Percentiles rank a stretch among this genome's conserved stretches.
These are phyloP conservation scores for Colletotrichum lini DNA, from an alignment of 2,329 filamentous ascomycete species.

Conservation along the genomic window DNA sequence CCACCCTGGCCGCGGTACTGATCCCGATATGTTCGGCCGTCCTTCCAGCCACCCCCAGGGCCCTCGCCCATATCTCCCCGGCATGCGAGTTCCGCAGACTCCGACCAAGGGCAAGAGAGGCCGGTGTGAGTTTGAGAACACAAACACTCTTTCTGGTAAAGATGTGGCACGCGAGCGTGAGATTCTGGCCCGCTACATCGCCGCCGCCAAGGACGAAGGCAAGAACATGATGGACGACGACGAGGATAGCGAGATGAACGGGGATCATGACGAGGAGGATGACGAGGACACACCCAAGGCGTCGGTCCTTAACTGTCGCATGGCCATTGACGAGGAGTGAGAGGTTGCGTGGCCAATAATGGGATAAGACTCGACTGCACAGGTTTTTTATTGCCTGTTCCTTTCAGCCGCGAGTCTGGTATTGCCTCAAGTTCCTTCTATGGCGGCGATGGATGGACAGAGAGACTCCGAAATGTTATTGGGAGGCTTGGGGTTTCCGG, in stretches of 20 bases:
- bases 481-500: neutral
- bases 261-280: neutral
- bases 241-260: neutral
- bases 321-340: constrained; percentile 26
- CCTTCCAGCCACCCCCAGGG: constrained; percentile 9
- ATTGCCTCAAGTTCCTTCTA: neutral
- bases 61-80: constrained; percentile 10
- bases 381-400: too few species aligned
- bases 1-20: neutral
- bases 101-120: constrained; percentile 32
- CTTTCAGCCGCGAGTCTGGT: neutral
- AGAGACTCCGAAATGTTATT: neutral
- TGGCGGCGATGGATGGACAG: neutral
- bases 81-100: neutral
- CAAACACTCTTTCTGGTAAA: constrained; percentile 32
- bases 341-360: neutral
- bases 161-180: constrained; percentile 39
- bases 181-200: constrained; percentile 22
- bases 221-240: constrained; percentile 2
- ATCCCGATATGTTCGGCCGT: neutral
- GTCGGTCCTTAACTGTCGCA: constrained; percentile 32
- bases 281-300: constrained; percentile 36
- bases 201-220: neutral
- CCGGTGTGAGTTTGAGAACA: constrained; percentile 34
- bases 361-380: neutral